Evolutionary conservation across 2,329 filamentous ascomycete genomes (phyloP).

Genomic region (Verticillium tricorpus): DNA sequence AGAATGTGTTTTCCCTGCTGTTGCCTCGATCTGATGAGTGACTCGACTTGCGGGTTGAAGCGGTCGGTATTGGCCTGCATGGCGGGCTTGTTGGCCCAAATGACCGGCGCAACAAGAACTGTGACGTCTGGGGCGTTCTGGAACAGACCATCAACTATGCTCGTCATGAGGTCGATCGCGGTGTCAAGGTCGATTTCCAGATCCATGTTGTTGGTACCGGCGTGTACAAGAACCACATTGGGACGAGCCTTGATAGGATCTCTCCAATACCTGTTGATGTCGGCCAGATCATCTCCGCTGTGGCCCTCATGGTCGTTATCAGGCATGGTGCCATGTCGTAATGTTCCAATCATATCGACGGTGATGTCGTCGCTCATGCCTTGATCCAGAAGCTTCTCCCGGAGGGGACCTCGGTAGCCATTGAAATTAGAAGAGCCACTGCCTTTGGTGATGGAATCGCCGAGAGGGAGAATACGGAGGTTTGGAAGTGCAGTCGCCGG

Average conservation of each 20-base stretch:
- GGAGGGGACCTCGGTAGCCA: slow-evolving; percentile 7
- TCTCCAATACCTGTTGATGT: slow-evolving; percentile 8
- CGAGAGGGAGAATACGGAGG: slow-evolving; percentile 8
- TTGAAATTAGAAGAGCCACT: slow-evolving; percentile 4
- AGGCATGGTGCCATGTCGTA: slow-evolving; percentile 5
- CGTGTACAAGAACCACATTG: slow-evolving; percentile 18
- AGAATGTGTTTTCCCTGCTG: slow-evolving; percentile 10
- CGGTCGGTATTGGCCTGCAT: background rate
- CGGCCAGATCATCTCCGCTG: slow-evolving; percentile 7
- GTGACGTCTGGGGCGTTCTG: slow-evolving; percentile 8
- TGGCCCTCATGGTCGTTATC: slow-evolving; percentile 16
- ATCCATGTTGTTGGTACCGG: slow-evolving; percentile 19
- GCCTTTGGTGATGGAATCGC: slow-evolving; percentile 10
- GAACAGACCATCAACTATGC: slow-evolving; percentile 14
- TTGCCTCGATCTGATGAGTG: background rate
- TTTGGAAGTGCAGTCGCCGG: slow-evolving; percentile 1
- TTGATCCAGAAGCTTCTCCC: slow-evolving; percentile 3
- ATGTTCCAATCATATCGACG: slow-evolving; percentile 12
- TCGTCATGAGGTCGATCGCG: slow-evolving; percentile 11
- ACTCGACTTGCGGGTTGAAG: background rate
- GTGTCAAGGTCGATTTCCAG: slow-evolving; percentile 7
- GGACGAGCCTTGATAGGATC: slow-evolving; percentile 9
- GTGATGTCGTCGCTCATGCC: background rate
- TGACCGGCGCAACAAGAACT: slow-evolving; percentile 6
- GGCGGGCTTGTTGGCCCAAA: background rate